Percentiles rank a stretch among this genome's conserved stretches.
Evolutionary conservation across 1,284 basidiomycete genomes (phyloP).

Genomic region (Apiotrichum brassicae): DNA sequence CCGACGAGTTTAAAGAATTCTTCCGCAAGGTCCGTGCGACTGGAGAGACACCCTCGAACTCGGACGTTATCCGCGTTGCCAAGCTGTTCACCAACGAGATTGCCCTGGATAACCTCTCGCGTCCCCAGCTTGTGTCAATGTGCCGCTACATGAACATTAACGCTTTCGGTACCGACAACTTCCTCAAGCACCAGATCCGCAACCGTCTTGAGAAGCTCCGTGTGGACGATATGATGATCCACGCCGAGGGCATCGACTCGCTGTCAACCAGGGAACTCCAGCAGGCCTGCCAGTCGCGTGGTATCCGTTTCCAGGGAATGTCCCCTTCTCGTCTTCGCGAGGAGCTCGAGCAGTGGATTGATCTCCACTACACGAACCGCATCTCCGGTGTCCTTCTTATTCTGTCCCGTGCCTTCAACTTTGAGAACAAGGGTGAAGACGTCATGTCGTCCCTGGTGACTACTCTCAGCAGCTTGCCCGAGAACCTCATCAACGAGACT

Average conservation of each 20-base stretch:
- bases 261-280: constrained; percentile 87
- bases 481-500: constrained; percentile 92
- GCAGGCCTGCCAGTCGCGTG: constrained; percentile 87
- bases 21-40: constrained; percentile 97
- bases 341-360: constrained; percentile 89
- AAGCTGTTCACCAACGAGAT: constrained; percentile 96
- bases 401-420: constrained; percentile 88
- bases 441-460: constrained; percentile 79
- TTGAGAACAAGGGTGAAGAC: constrained; percentile 75
- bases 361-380: constrained; percentile 73
- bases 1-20: constrained; percentile 97
- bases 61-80: constrained; percentile 89
- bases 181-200: constrained; percentile 88
- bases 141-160: constrained; percentile 97
- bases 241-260: constrained; percentile 80
- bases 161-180: constrained; percentile 98
- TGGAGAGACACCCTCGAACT: constrained; percentile 81
- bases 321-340: constrained; percentile 78
- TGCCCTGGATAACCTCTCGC: constrained; percentile 93
- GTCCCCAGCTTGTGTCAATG: constrained; percentile 95
- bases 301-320: constrained; percentile 79
- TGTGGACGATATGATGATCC: constrained; percentile 85
- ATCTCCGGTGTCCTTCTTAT: constrained; percentile 92
- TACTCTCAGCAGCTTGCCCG: constrained; percentile 87
- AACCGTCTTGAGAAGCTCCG: constrained; percentile 75